phyloP scores from a whole-genome alignment of 768 basidiomycete genomes.

The Psilocybe tampanensis region DNA sequence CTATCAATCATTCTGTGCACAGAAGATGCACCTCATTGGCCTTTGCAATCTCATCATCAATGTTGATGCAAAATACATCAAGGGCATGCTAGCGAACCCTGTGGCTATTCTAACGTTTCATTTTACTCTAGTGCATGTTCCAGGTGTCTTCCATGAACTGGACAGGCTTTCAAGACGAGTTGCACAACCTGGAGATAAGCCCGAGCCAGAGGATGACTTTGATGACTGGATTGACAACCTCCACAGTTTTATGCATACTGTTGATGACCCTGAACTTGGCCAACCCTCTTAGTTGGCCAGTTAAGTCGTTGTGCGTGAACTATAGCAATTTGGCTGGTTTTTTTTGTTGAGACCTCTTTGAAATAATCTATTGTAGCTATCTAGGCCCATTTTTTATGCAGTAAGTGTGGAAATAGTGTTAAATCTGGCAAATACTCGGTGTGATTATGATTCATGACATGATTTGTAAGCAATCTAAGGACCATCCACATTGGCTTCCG shows the following conservation, averaged over 20 bases:
- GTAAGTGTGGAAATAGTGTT: too few species aligned
- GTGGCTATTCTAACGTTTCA: constrained; percentile 13
- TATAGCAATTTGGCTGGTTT: too few species aligned
- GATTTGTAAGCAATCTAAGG: too few species aligned
- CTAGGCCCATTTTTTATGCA: too few species aligned
- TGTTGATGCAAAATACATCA: constrained; percentile 10
- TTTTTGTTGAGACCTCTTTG: too few species aligned
- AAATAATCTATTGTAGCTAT: too few species aligned
- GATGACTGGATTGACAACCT: constrained; percentile 3
- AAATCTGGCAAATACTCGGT: too few species aligned
- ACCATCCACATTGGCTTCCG: too few species aligned
- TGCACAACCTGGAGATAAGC: constrained; percentile 17
- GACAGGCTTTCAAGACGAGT: constrained; percentile 15
- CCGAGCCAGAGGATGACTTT: neutral
- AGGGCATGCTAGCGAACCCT: constrained; percentile 19
- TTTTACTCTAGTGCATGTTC: constrained; percentile 13
- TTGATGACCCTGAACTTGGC: too few species aligned
- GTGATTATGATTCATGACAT: too few species aligned
- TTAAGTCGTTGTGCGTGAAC: too few species aligned
- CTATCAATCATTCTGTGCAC: constrained; percentile 20
- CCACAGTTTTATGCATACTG: neutral
- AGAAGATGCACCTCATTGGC: constrained; percentile 29
- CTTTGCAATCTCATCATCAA: constrained; percentile 26
- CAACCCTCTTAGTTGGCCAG: too few species aligned
- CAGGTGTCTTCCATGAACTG: constrained; percentile 3